Conservation (phyloP, 2,329 filamentous ascomycete species). For the Epichloe festucae region DNA sequence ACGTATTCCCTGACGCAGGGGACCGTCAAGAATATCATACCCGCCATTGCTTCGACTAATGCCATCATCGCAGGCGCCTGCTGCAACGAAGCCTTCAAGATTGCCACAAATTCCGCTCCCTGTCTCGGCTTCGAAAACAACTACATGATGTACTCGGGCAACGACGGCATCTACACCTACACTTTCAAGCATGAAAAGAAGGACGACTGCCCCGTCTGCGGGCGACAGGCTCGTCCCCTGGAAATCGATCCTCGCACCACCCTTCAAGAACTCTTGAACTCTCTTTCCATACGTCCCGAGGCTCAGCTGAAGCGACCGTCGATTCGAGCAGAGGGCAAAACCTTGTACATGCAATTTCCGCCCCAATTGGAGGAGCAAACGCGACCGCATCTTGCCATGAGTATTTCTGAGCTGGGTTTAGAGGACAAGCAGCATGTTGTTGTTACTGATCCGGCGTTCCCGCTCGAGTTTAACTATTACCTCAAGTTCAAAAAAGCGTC, state of each 20-base stretch:
- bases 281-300: slow-evolving; percentile 69
- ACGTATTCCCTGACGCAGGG: slow-evolving; percentile 95
- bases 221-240: slow-evolving; percentile 65
- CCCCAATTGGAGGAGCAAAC: slow-evolving; percentile 75
- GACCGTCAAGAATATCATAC: slow-evolving; percentile 98
- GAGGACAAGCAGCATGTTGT: slow-evolving; percentile 74
- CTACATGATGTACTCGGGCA: slow-evolving; percentile 99
- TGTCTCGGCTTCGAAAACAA: slow-evolving; percentile 68
- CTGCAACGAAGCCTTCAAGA: slow-evolving; percentile 95
- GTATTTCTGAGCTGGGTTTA: slow-evolving; percentile 58
- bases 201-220: slow-evolving; percentile 88
- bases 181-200: slow-evolving; percentile 94
- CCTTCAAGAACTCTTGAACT: slow-evolving; percentile 74
- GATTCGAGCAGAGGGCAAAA: slow-evolving; percentile 64
- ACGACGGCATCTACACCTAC: slow-evolving; percentile 92
- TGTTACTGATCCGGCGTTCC: slow-evolving; percentile 86
- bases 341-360: slow-evolving; percentile 80
- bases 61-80: slow-evolving; percentile 91
- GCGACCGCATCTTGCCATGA: slow-evolving; percentile 66
- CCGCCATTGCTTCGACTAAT: slow-evolving; percentile 94
- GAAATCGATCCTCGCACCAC: slow-evolving; percentile 58
- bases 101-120: slow-evolving; percentile 71
- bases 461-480: slow-evolving; percentile 51
- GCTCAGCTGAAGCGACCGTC: slow-evolving; percentile 91
- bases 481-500: slow-evolving; percentile 30